Evolutionary conservation across 2,329 filamentous ascomycete species (phyloP).

Genomic region (Aspergillus neotritici): DNA sequence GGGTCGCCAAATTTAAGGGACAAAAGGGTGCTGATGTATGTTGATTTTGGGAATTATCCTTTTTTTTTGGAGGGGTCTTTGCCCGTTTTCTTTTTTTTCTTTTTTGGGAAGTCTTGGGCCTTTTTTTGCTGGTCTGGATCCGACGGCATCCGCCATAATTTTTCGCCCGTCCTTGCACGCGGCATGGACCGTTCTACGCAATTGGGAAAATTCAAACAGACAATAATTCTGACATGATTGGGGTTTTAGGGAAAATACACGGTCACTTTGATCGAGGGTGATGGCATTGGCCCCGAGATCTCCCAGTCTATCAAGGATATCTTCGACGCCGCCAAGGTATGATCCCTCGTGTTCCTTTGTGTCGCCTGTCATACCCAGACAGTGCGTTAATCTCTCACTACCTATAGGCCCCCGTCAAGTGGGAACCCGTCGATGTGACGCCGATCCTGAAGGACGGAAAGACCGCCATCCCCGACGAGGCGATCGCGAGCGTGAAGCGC

Average conservation of each 20-base stretch:
- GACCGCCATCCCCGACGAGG: conserved; percentile 86
- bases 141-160: conserved; percentile 21
- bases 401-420: conserved; percentile 76
- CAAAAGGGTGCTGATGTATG: conserved; percentile 81
- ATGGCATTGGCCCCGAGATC: conserved; percentile 98
- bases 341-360: conserved; percentile 3
- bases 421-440: conserved; percentile 96
- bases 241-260: conserved; percentile 76
- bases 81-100: conserved; percentile 20
- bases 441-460: conserved; percentile 90
- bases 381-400: conserved; percentile 23
- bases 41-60: conserved; percentile 22
- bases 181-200: background rate
- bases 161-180: background rate
- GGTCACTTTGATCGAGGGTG: conserved; percentile 96
- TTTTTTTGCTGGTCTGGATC: conserved; percentile 19
- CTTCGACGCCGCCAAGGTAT: conserved; percentile 87
- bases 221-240: conserved; percentile 14
- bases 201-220: background rate
- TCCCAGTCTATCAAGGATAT: conserved; percentile 98
- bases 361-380: conserved; percentile 1
- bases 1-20: conserved; percentile 90
- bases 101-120: conserved; percentile 1
- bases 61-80: conserved; percentile 15
- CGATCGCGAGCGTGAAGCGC: conserved; percentile 86